Percentiles rank a stretch among this genome's conserved stretches.
phyloP scores from a whole-genome alignment of 257 asterid genomes.

The Forsythia suspensa region DNA sequence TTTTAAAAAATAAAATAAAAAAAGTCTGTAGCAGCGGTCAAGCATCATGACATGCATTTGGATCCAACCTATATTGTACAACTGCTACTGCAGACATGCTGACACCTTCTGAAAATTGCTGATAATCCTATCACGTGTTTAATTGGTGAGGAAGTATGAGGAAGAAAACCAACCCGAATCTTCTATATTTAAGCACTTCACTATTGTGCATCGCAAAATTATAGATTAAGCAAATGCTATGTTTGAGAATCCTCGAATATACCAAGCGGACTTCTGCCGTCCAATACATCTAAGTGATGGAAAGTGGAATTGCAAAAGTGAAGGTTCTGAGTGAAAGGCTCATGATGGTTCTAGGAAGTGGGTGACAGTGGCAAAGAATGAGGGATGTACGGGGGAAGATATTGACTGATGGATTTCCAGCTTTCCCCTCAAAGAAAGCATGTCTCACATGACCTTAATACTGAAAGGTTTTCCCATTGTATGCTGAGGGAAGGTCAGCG shows the following conservation, averaged over 20 bases:
- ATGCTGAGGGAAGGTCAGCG: not conserved
- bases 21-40: not conserved
- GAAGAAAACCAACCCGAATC: not conserved
- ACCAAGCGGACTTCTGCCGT: not conserved
- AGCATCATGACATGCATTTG: not conserved
- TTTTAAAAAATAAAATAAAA: not conserved
- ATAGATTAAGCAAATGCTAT: not conserved
- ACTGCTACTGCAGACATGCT: not conserved
- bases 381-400: not conserved
- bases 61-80: not conserved
- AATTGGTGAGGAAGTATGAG: not conserved
- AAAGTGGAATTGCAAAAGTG: not conserved
- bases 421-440: not conserved
- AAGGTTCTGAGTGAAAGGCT: not conserved
- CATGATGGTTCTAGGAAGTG: not conserved
- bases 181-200: not conserved
- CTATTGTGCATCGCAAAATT: not conserved
- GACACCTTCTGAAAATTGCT: not conserved
- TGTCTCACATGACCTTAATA: not conserved
- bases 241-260: not conserved
- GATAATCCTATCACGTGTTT: not conserved
- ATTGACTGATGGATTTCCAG: not conserved
- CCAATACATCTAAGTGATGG: not conserved
- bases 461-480: not conserved
- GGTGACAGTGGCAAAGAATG: not conserved